Percentiles rank a stretch among this genome's conserved stretches.
These are phyloP conservation scores for Neurospora sp. DNA, from an alignment of 495 filamentous ascomycete genomes.

Conservation along the genomic window DNA sequence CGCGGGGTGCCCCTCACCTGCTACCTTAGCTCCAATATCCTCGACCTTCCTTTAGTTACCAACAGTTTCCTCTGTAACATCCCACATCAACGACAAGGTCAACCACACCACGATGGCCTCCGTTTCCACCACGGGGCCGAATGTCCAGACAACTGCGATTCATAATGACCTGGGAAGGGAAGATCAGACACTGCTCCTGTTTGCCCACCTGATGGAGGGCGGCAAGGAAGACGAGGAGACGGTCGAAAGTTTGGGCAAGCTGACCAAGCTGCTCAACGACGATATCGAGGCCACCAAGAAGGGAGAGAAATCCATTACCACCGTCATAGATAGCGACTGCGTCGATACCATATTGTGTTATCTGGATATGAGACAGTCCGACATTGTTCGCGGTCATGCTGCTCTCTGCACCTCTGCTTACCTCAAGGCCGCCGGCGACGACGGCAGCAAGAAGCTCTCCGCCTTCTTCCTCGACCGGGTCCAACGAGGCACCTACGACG, in stretches of 20 bases:
- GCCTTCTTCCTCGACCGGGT: slow-evolving; percentile 50
- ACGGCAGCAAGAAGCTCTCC: slow-evolving; percentile 54
- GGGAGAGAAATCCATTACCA: slow-evolving; percentile 40
- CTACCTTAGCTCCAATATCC: neutral
- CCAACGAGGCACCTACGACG: slow-evolving; percentile 42
- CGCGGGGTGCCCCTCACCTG: neutral
- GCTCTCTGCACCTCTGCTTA: slow-evolving; percentile 69
- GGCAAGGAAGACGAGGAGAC: slow-evolving; percentile 46
- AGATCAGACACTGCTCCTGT: slow-evolving; percentile 41
- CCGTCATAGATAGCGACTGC: slow-evolving; percentile 62
- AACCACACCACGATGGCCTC: neutral
- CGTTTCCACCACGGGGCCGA: neutral
- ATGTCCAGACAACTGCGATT: slow-evolving; percentile 1
- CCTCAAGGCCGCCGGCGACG: slow-evolving; percentile 60
- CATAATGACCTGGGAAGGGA: slow-evolving; percentile 11
- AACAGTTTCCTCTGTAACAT: neutral
- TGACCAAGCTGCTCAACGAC: slow-evolving; percentile 42
- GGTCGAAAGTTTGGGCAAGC: slow-evolving; percentile 32
- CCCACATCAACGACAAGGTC: neutral
- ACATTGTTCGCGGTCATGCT: slow-evolving; percentile 60
- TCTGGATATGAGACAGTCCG: slow-evolving; percentile 64
- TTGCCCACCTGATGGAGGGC: slow-evolving; percentile 45
- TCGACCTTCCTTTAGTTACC: neutral
- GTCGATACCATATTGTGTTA: slow-evolving; percentile 71
- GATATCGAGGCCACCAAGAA: slow-evolving; percentile 28